Percentiles rank a stretch among this genome's conserved stretches.
phyloP scores from a whole-genome alignment of 805 yeast species.

The Candida rishiriensis region DNA sequence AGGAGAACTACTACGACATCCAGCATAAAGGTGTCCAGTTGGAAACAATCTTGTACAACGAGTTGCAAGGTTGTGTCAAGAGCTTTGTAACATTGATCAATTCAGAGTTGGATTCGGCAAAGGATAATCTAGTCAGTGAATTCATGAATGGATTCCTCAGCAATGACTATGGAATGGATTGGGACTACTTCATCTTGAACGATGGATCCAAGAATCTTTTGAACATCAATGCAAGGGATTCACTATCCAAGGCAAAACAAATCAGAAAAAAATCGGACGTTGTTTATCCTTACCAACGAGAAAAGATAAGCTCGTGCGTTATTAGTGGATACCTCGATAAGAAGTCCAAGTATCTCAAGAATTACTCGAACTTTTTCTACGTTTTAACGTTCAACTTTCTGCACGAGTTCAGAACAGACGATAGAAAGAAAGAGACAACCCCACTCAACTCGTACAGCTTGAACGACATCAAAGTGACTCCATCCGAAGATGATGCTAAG shows the following conservation, averaged over 20 bases:
- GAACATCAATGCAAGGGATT: constrained; percentile 30
- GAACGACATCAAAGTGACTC: constrained; percentile 29
- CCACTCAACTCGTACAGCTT: constrained; percentile 40
- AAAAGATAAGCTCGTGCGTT: constrained; percentile 47
- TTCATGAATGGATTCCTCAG: constrained; percentile 45
- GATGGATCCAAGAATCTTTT: constrained; percentile 38
- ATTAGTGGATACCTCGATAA: constrained; percentile 57
- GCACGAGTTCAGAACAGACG: constrained; percentile 60
- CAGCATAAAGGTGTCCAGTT: constrained; percentile 63
- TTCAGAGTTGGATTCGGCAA: constrained; percentile 43
- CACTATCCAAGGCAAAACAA: constrained; percentile 29
- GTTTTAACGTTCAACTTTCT: constrained; percentile 63
- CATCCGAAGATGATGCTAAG: constrained; percentile 30
- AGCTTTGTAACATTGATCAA: constrained; percentile 48
- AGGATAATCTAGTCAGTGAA: constrained; percentile 50
- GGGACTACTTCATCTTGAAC: constrained; percentile 61
- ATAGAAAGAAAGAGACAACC: constrained; percentile 48
- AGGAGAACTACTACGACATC: constrained; percentile 60
- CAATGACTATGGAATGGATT: constrained; percentile 60
- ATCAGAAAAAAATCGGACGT: constrained; percentile 47
- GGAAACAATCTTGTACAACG: constrained; percentile 58
- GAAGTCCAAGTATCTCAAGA: constrained; percentile 57
- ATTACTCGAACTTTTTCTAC: constrained; percentile 58
- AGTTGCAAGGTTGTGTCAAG: constrained; percentile 53
- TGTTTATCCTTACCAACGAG: constrained; percentile 50